These are phyloP conservation scores for Fraxinus quadrangulata DNA, from an alignment of 257 asterid species.

Conservation along the genomic window DNA sequence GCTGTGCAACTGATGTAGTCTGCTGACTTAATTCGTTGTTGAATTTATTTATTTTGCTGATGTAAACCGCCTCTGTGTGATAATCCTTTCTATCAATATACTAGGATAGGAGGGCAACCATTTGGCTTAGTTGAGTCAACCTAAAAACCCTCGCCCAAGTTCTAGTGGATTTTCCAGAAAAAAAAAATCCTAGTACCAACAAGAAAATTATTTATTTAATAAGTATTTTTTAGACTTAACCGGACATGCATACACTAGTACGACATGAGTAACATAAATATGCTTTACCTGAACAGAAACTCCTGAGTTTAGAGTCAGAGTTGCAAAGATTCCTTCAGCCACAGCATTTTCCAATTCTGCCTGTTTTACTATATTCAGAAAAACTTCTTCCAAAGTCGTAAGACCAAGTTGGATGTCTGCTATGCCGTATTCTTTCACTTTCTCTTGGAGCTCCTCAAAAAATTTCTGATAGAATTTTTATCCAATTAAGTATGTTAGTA, in stretches of 20 bases:
- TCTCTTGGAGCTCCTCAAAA: conserved; percentile 69
- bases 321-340: conserved; percentile 63
- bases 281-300: conserved; percentile 54
- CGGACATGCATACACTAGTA: not conserved
- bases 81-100: not conserved
- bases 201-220: not conserved
- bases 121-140: too few relatives aligned
- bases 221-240: not conserved
- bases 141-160: too few relatives aligned
- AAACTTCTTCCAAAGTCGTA: conserved; percentile 86
- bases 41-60: not conserved
- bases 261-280: not conserved
- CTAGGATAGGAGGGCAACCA: too few relatives aligned
- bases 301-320: conserved; percentile 63
- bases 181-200: not conserved
- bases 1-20: not conserved
- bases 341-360: conserved; percentile 83
- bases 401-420: conserved; percentile 88
- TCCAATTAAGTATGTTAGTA: not conserved
- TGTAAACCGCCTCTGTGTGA: not conserved
- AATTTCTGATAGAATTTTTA: conserved; percentile 46
- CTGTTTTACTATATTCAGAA: conserved; percentile 68
- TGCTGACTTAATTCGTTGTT: not conserved
- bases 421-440: conserved; percentile 62
- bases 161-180: too few relatives aligned